Base-by-base conservation (phyloP, 768 basidiomycete species). In the Dentipellis sp. region DNA sequence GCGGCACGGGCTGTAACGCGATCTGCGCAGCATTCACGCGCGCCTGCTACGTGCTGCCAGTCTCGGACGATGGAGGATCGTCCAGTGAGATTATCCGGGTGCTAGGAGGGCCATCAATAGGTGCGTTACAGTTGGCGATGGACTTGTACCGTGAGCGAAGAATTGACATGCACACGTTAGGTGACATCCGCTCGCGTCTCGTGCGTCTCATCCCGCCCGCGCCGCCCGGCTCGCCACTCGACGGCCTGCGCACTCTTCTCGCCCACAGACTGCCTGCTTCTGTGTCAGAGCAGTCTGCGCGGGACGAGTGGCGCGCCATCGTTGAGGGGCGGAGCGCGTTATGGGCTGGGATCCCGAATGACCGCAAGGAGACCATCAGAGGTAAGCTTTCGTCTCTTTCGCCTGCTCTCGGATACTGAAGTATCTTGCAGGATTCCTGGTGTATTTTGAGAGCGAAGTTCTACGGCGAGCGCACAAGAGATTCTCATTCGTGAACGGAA, bases 51-150 rank as follows among this genome's bases (percentile, higher is more conserved):
- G 84, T 94, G 22, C 75, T 97, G 36, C 94, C 94, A 5, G 91
- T 97, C 36, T 94, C 92, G 6, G 94, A 97, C 66, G 93, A 97
- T 67, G 94, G 94, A 1, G 94, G 94, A 46, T 93, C 91, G 3
- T 95, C 93, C 2, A 90, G 89, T 61, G 94, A 97, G 74, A 95
- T 95, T 53, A 90, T 94, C 52, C 83, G 94, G 50, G 91, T 94
- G 21, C 76, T 97, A 53, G 89, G 88, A 16, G 90, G 90, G 2
- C 88, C 90, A 19, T 91, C 90, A 36, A 81, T 94, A 64, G 88
- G 90, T 88, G 63, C 56, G 65, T 59, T n/a, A n/a, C n/a, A n/a
- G n/a, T 3, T n/a, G 6, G 6, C 29, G 29, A 29, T 29, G 4
- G 11, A 9, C 39, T 3, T 10, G 12, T 55, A 17, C 21, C 12